Conservation (phyloP, 352 stramenopile species). For the Pythium aquatile region DNA sequence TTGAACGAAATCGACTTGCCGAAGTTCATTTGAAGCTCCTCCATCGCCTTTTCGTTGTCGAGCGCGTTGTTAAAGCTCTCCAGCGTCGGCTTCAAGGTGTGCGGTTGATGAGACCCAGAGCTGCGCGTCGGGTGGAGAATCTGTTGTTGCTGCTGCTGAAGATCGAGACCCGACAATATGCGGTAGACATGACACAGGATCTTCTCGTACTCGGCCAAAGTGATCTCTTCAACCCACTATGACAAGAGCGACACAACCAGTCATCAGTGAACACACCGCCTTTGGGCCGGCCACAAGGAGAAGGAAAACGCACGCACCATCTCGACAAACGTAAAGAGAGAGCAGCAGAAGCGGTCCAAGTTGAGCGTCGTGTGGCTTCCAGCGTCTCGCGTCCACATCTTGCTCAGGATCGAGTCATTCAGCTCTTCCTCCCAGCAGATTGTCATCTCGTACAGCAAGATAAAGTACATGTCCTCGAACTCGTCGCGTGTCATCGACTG, state of each 20-base stretch:
- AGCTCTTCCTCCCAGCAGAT: slow-evolving; percentile 63
- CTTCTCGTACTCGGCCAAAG: slow-evolving; percentile 34
- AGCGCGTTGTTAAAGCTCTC: slow-evolving; percentile 34
- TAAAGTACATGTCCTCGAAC: slow-evolving; percentile 50
- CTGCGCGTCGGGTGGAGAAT: not conserved
- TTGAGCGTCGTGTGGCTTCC: slow-evolving; percentile 35
- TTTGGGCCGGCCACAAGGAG: too few relatives aligned
- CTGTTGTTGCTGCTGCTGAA: not conserved
- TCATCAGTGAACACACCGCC: not conserved
- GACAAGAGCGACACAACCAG: not conserved
- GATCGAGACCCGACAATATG: slow-evolving; percentile 23
- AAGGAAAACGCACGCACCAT: slow-evolving; percentile 32
- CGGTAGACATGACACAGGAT: slow-evolving; percentile 36
- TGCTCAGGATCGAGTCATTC: slow-evolving; percentile 38
- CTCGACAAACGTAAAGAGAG: slow-evolving; percentile 57
- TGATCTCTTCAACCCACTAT: slow-evolving; percentile 40
- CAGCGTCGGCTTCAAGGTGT: slow-evolving; percentile 34
- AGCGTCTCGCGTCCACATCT: slow-evolving; percentile 51
- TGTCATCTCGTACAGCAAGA: slow-evolving; percentile 57
- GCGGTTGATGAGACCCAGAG: slow-evolving; percentile 7
- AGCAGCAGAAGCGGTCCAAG: slow-evolving; percentile 57
- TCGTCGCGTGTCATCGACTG: slow-evolving; percentile 33
- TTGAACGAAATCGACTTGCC: slow-evolving; percentile 47
- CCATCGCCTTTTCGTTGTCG: slow-evolving; percentile 31
- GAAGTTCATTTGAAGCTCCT: slow-evolving; percentile 36